A percentile compares a stretch with the other conserved stretches of the same genome.
phyloP scores from a whole-genome alignment of 305 asterid species.

The Plantago lanceolata region DNA sequence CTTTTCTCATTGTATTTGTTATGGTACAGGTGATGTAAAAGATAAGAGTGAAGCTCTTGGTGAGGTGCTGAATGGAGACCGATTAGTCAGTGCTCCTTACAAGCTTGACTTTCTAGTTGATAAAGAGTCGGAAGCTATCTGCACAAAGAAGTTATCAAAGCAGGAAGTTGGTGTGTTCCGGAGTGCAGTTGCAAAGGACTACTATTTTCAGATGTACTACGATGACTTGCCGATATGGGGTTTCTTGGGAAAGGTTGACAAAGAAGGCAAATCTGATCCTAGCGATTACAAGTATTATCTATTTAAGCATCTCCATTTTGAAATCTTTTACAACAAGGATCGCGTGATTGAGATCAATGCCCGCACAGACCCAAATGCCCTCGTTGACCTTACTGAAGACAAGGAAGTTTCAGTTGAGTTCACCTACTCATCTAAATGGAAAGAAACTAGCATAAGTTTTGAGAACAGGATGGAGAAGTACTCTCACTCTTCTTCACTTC shows the following conservation, averaged over 20 bases:
- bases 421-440: constrained; percentile 68
- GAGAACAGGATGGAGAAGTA: constrained; percentile 82
- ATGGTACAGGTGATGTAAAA: constrained; percentile 48
- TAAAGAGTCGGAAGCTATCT: constrained; percentile 61
- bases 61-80: constrained; percentile 86
- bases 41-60: constrained; percentile 89
- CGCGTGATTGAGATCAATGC: constrained; percentile 81
- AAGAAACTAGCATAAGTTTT: constrained; percentile 52
- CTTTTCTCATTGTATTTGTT: constrained; percentile 18
- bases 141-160: constrained; percentile 51
- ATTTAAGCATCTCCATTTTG: constrained; percentile 75
- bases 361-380: constrained; percentile 64
- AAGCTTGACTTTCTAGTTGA: constrained; percentile 64
- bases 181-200: constrained; percentile 68
- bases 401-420: constrained; percentile 71
- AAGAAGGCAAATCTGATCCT: constrained; percentile 73
- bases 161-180: constrained; percentile 63
- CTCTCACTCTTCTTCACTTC: constrained; percentile 67
- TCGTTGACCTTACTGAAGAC: constrained; percentile 67
- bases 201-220: constrained; percentile 85
- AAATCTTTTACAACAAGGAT: constrained; percentile 59
- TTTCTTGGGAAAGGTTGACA: constrained; percentile 71
- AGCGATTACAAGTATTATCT: constrained; percentile 66
- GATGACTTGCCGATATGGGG: constrained; percentile 93
- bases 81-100: constrained; percentile 78